Evolutionary conservation across 345 rosid species (phyloP), one percentile per base, ranked within the genome.

Genomic region (Crucihimalaya himalaica): DNA sequence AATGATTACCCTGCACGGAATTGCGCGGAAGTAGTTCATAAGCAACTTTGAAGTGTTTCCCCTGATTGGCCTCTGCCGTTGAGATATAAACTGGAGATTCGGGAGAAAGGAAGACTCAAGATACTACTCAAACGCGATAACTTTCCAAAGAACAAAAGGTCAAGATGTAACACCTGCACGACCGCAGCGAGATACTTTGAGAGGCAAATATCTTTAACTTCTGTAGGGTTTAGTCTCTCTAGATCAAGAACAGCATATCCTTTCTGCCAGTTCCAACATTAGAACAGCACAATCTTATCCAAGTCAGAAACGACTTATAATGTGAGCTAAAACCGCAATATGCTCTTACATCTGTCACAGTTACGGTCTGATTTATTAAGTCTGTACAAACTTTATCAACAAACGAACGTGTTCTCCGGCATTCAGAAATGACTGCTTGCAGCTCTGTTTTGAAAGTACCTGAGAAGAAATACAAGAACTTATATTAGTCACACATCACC

Each of bases 241-340:
- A 94, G 43, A 81, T 91, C 90, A 71, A 94, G 70, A 56, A 89
- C 63, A 68, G 89, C 96, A 81, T 85, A 94, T 2, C 96, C 97
- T 10, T 87, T 77, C 95, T 91, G 86, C 83, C 57, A 47, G 42
- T 54, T 19, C 39, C 72, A 54, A 57, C 63, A 32, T 35, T 60
- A 31, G 51, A 39, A 58, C 54, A 68, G 55, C 52, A 63, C 54
- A n/a, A n/a, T n/a, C 15, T 45, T 45, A 45, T n/a, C 21, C 59
- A 19, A 74, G 59, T 25, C 50, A 52, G 48, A 61, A 54, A 70
- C 57, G 1, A 65, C 27, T 45, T 20, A 48, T 19, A 64, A 32
- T 10, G 3, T 48, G 72, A 21, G 53, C 13, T 76, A 45, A 46
- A 65, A 47, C 13, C 1, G 29, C 45, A 60, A 62, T 75, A 42